These are phyloP conservation scores for Fusarium beomiforme DNA, from an alignment of 2,329 filamentous ascomycete genomes.

Conservation along the genomic window DNA sequence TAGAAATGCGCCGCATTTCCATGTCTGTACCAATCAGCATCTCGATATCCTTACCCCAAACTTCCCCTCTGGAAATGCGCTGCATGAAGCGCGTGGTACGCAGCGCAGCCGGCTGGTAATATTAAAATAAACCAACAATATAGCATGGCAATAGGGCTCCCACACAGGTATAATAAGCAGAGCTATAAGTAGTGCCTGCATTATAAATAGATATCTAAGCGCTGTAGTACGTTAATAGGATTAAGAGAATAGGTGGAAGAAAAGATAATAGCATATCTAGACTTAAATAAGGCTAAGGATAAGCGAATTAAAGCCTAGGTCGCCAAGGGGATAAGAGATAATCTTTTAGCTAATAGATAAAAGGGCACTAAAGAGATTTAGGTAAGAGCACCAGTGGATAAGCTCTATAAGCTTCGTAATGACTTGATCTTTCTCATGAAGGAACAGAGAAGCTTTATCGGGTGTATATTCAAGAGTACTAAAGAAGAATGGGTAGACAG, in stretches of 20 bases:
- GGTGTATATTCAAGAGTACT: no score
- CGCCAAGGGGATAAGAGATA: not conserved
- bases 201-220: constrained; percentile 28
- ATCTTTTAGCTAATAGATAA: not conserved
- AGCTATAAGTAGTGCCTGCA: constrained; percentile 35
- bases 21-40: no score
- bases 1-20: no score
- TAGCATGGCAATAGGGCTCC: constrained; percentile 22
- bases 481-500: no score
- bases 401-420: no score
- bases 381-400: no score
- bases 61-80: not conserved
- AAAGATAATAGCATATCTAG: not conserved
- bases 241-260: constrained; percentile 7
- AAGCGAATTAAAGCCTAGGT: not conserved
- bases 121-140: constrained; percentile 36
- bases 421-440: no score
- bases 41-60: no score
- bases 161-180: constrained; percentile 24
- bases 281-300: not conserved
- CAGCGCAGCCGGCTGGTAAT: constrained; percentile 17
- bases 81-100: constrained; percentile 16
- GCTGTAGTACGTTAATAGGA: constrained; percentile 18
- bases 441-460: no score
- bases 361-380: not conserved